Base-by-base conservation (phyloP, 495 filamentous ascomycete species). In the Entonaema liquescens region DNA sequence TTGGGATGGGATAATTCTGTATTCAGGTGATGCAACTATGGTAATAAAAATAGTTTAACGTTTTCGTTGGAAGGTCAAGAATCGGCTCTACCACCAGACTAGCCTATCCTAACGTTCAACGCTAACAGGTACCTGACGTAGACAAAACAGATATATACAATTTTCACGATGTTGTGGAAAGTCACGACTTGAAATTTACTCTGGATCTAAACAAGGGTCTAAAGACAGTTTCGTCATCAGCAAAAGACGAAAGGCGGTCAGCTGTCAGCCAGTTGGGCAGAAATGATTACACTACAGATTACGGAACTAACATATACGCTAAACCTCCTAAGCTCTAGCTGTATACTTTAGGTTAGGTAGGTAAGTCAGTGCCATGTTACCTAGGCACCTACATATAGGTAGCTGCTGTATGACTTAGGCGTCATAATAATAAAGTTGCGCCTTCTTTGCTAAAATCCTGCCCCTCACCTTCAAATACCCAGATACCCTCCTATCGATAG, bases 171-270 rank as follows among this genome's bases (percentile, higher is more conserved):
- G 59, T 65, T 23, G 8, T 15, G 19, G 42, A 47, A 53, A 66
- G 50, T 55, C 6, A 28, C 7, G 58, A 31, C 17, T 44, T 12
- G 29, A 53, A 54, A 59, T 52, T 52, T 62, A 57, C 40, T n/a
- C 15, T 38, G 4, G 40, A 21, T 33, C 23, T 36, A 33, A 33
- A 38, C 17, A 47, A 47, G 42, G 42, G 29, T 28, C 54, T 35
- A 54, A 54, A 42, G 44, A 38, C 57, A 50, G 52, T 71, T 71
- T 71, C 68, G 68, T 71, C 62, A 65, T 70, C 53, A 60, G 44
- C 17, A 47, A 26, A 54, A 29, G 42, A 15, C 36, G 15, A 25
- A 35, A 35, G 2, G 53, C 5, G 28, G 59, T 54, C 60, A 59
- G 67, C 54, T 54, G 67, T 19, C 38, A 12, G 52, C 19, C 65